Conservation (phyloP, 2,329 filamentous ascomycete species). For the Chaetomium strumarium region DNA sequence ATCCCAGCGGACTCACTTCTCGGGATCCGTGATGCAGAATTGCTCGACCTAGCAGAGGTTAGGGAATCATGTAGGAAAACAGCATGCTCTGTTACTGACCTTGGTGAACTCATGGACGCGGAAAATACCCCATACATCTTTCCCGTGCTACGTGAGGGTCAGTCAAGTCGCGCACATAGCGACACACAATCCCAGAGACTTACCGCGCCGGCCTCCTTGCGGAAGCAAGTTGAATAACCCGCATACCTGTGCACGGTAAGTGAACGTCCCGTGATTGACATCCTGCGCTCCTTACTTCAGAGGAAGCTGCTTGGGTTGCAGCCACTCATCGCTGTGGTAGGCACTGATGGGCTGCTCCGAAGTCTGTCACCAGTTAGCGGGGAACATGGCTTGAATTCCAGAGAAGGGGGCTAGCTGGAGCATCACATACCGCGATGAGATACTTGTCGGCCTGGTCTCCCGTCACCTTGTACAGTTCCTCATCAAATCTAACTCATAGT, state of each 20-base stretch:
- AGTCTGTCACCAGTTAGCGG: conserved; percentile 37
- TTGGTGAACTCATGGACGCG: conserved; percentile 98
- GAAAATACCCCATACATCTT: conserved; percentile 92
- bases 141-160: conserved; percentile 47
- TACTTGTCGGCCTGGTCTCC: conserved; percentile 86
- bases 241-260: conserved; percentile 51
- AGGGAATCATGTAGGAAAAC: neutral
- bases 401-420: neutral
- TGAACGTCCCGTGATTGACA: neutral
- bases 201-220: conserved; percentile 74
- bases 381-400: neutral
- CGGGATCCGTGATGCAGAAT: conserved; percentile 38
- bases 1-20: conserved; percentile 47
- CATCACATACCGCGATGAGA: conserved; percentile 46
- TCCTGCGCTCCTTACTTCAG: conserved; percentile 46
- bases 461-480: conserved; percentile 95
- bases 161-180: neutral
- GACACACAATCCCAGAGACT: neutral
- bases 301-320: conserved; percentile 75
- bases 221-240: conserved; percentile 91
- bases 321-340: conserved; percentile 90
- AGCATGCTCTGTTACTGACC: conserved; percentile 35
- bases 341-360: conserved; percentile 92
- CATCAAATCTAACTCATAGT: conserved; percentile 59
- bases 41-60: conserved; percentile 63